Percentiles rank a stretch among this genome's conserved stretches.
These are phyloP conservation scores for Gypsophila paniculata DNA, from an alignment of 179 eudicot genomes.

Conservation along the genomic window DNA sequence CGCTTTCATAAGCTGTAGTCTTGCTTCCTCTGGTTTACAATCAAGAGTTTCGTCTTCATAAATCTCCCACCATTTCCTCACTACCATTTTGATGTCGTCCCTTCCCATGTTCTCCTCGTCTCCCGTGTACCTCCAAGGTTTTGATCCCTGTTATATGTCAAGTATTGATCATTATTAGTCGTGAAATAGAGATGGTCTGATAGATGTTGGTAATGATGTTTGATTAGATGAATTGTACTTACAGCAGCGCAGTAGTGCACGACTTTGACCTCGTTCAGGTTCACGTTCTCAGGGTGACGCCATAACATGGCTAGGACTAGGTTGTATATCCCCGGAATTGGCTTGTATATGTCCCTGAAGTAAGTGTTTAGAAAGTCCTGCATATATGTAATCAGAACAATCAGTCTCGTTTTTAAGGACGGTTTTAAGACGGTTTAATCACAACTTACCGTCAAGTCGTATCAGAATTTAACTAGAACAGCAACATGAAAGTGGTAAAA, in stretches of 20 bases:
- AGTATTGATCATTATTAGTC: background rate
- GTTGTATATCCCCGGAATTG: constrained; percentile 38
- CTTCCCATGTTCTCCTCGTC: constrained; percentile 35
- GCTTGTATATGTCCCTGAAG: constrained; percentile 30
- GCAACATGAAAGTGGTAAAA: too few relatives aligned
- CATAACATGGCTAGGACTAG: constrained; percentile 41
- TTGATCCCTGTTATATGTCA: constrained; percentile 27
- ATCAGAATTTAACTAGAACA: too few relatives aligned
- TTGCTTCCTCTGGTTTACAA: constrained; percentile 21
- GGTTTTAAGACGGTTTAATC: too few relatives aligned
- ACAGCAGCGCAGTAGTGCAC: constrained; percentile 56
- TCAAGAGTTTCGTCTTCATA: constrained; percentile 28
- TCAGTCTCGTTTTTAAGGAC: too few relatives aligned
- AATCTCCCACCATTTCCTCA: constrained; percentile 38
- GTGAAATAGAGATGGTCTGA: background rate
- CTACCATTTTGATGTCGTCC: constrained; percentile 30
- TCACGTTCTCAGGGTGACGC: constrained; percentile 42
- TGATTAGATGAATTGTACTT: constrained; percentile 7
- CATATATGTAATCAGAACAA: background rate
- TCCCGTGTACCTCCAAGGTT: constrained; percentile 46
- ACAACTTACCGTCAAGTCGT: too few relatives aligned
- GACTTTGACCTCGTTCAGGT: constrained; percentile 34
- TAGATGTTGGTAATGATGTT: background rate
- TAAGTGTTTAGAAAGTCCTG: constrained; percentile 45
- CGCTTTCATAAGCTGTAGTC: constrained; percentile 19